Evolutionary conservation across 2,329 filamentous ascomycete species (phyloP), one percentile per base, ranked within the genome.

Genomic region (Biscogniauxia sp.): DNA sequence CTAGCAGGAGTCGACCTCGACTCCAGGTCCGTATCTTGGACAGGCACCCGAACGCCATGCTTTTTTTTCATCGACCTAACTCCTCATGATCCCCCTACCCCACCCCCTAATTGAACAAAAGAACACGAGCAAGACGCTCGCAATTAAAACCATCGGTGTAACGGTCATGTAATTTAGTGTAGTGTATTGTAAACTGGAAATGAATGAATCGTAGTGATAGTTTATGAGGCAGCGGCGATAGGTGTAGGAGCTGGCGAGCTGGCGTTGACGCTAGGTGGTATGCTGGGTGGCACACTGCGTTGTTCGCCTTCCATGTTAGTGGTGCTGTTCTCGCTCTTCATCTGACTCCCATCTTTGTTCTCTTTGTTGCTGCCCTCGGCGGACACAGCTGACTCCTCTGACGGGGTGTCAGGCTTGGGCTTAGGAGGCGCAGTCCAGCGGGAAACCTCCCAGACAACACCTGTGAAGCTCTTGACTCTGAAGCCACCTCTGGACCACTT

Each of bases 401-500:
- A 73, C 23, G 74, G 71, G 2, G 80, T 79, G 55, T 83, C 79
- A 5, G 77, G 77, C 23, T 75, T 73, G 25, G 81, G 76, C 74
- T 84, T 86, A n/a, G 82, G 78, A 32, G 90, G 90, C 37, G 92
- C 89, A 56, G 87, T 65, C 64, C 65, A 68, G 13, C 64, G 66
- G 54, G 64, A 63, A 19, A 68, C 64, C 49, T 69, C 66, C 68
- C 68, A 69, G 37, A 61, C 26, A 6, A 66, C 66, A n/a, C 66
- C 65, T n/a, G 62, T 65, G 75, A 98, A 98, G 76, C 89, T 96
- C 82, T 96, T 97, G 68, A 98, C 81, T 54, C 82, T 84, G 74
- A 98, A 92, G 59, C 88, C 85, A 65, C 92, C 92, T 75, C 88
- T 91, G 73, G 87, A 83, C 95, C 95, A 99, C 75, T 88, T 93